Evolutionary conservation across 108 stramenopile species (phyloP), one percentile per base, ranked within the genome.

Genomic region (Discostella pseudostelligera): DNA sequence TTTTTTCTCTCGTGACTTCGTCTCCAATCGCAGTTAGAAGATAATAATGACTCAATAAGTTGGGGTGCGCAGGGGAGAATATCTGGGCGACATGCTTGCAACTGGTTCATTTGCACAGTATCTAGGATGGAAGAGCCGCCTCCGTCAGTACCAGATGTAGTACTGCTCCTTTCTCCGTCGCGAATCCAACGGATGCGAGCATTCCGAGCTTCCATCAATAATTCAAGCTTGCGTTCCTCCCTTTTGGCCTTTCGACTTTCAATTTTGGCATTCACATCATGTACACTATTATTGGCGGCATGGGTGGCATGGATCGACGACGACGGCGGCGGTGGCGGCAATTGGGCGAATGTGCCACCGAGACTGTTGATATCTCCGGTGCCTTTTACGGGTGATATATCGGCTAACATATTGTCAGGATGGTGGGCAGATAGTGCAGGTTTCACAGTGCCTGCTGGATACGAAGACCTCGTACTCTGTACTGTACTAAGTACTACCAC

Each of bases 131-230:
- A 54, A 9, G 29, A 20, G 54, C 62, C 19, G 29, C 56, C 44
- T 11, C 25, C 46, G 36, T 28, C 24, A 46, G 22, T 35, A 13
- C 16, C 49, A 21, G 10, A 13, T 13, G 28, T 60, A 24, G 29
- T 53, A 47, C 54, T 39, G n/a, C 17, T 25, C 10, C 39, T 49
- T 9, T 44, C 59, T 14, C 12, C 39, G 3, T 4, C 32, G 21
- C 69, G 74, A 21, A 89, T 76, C 92, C 92, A 93, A 19, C 75
- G 63, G 12, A 87, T 54, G 9, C 92, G 83, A 49, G 82, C 69
- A 6, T 57, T 57, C 21, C 92, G 77, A 5, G 92, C 88, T 46
- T 88, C 73, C 11, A 81, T 8, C 39, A 93, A 65, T 19, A 93
- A 63, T 57, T 83, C 72, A n/a, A 74, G 66, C 59, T 88, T 88